Evolutionary conservation across 345 rosid genomes (phyloP).

Genomic region (Noccaea caerulescens): DNA sequence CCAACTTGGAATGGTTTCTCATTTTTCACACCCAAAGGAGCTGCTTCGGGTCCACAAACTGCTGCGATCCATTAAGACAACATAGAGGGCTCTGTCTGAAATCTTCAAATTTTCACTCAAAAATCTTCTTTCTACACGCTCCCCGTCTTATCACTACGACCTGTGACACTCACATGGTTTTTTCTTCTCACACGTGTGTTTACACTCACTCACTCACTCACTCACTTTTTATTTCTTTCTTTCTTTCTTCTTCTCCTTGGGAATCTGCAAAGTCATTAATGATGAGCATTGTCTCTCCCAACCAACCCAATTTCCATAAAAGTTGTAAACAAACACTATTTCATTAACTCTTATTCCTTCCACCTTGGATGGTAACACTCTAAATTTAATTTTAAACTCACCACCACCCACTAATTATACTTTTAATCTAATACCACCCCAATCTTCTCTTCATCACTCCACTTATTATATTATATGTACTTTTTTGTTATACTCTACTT

Average conservation of each 20-base stretch:
- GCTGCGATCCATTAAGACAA: conserved; percentile 44
- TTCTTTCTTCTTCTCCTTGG: conserved; percentile 60
- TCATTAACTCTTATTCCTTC: conserved; percentile 37
- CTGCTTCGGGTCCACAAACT: conserved; percentile 33
- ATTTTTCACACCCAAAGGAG: not conserved
- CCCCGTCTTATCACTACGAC: conserved; percentile 37
- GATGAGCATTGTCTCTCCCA: conserved; percentile 58
- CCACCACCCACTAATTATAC: conserved; percentile 19
- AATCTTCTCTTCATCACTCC: conserved; percentile 48
- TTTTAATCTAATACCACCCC: not conserved
- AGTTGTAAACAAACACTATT: conserved; percentile 34
- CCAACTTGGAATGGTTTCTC: conserved; percentile 4
- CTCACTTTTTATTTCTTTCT: not conserved
- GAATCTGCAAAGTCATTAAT: conserved; percentile 77
- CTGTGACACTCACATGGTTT: conserved; percentile 30
- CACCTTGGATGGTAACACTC: conserved; percentile 32
- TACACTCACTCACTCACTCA: conserved; percentile 9
- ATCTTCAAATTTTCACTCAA: conserved; percentile 21
- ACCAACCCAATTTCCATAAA: conserved; percentile 42
- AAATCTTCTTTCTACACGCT: conserved; percentile 33
- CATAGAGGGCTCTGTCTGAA: conserved; percentile 1
- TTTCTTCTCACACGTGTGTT: conserved; percentile 35
- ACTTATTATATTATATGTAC: conserved; percentile 37
- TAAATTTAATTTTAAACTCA: not conserved
- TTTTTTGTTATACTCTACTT: conserved; percentile 44